Base-by-base conservation (phyloP, 768 basidiomycete species). In the Auricularia sp. region DNA sequence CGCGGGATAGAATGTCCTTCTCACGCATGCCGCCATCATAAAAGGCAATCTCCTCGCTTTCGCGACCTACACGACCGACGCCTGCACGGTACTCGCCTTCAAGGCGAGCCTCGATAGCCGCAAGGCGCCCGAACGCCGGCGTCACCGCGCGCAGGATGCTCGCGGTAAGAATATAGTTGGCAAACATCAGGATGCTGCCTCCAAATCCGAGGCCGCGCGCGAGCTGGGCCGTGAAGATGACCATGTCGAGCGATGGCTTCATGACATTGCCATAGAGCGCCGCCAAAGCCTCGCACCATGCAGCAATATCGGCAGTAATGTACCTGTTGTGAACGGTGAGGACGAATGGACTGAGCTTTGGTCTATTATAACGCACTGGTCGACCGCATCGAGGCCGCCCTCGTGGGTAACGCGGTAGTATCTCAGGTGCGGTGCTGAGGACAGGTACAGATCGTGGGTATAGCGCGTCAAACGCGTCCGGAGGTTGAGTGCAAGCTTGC, bases 41-140 rank as follows among this genome's bases (percentile, higher is more conserved):
- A 73, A 98, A 98, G 85, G 96, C 96, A 42, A 98, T 82, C 72
- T 98, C 95, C 72, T 98, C 96, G 23, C 87, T 85, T 70, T 98
- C 94, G 66, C 93, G 77, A 0, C 90, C 93, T 5, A 98, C 83
- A 36, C 96, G 76, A 0, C 88, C 87, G 70, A 98, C 87, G 0
- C 93, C 94, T 0, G 86, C 84, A 23, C 96, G 80, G 71, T 95
- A 98, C 69, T 97, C 96, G 12, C 96, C 96, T 70, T 98, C 84
- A 36, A 98, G 75, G 36, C 86, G 83, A 0, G 93, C 93, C 72
- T 97, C 93, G 3, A 89, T 83, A 0, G 91, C 90, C 0, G 95
- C 93, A 14, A 98, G 80, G 39, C 86, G 83, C 0, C 95, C 96
- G 75, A 98, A 98, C 0, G 94, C 90, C 0, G 95, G 96, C 0